Conservation (phyloP, 129 eudicot species). For the Daucus carota region DH1_v3.0 NC_030389.2:38040501-38041000, state of each 20-base stretch:
- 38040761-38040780: background rate
- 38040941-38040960: no score
- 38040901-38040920: no score
- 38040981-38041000: no score
- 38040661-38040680: constrained; percentile 79
- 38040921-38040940: no score
- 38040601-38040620: constrained; percentile 92
- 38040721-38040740: background rate
- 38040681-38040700: constrained; percentile 99
- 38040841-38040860: background rate
- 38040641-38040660: constrained; percentile 97
- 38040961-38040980: no score
- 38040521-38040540: background rate
- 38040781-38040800: background rate
- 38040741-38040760: background rate
- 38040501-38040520: background rate
- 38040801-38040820: background rate
- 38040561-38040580: constrained; percentile 52
- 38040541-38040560: background rate
- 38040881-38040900: no score
- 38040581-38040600: constrained; percentile 96
- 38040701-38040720: constrained; percentile 55
- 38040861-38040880: no score
- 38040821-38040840: background rate
- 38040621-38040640: constrained; percentile 96